Conservation (phyloP, 2,329 filamentous ascomycete species). For the Fusarium pseudocircinatum region DNA sequence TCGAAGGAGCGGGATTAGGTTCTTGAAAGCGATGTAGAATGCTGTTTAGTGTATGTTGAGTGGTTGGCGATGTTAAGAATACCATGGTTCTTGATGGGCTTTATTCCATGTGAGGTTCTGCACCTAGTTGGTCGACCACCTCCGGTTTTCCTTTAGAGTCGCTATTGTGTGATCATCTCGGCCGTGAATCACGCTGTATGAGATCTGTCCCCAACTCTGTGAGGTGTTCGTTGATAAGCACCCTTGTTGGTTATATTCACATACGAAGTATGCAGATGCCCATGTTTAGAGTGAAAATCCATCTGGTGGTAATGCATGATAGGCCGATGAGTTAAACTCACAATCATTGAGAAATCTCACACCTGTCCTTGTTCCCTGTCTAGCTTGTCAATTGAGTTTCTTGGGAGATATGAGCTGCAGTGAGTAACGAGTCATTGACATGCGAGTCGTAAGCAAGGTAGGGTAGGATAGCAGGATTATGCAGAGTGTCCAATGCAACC, state of each 20-base stretch:
- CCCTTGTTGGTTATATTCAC: not conserved
- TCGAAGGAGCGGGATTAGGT: constrained; percentile 24
- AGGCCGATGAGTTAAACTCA: rapidly evolving
- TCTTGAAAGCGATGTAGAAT: not conserved
- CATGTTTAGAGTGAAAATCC: not conserved
- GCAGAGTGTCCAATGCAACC: not conserved
- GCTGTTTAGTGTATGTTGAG: not conserved
- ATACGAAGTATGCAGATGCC: not conserved
- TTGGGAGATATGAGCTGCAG: not conserved
- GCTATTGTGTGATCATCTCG: not conserved
- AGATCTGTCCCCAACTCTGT: not conserved
- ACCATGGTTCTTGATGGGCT: not conserved
- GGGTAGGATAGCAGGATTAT: not conserved
- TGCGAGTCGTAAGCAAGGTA: not conserved
- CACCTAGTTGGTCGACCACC: not conserved
- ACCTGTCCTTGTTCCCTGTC: not conserved
- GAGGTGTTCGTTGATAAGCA: not conserved
- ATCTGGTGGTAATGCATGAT: not conserved
- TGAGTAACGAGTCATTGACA: not conserved
- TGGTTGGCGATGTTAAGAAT: not conserved
- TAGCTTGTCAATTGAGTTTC: not conserved
- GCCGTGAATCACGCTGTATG: not conserved
- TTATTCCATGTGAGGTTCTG: not conserved
- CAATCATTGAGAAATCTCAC: not conserved
- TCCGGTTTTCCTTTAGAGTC: not conserved